Conservation (phyloP, 371 early-diverging fungal species). For the Mortierella sp. region DNA sequence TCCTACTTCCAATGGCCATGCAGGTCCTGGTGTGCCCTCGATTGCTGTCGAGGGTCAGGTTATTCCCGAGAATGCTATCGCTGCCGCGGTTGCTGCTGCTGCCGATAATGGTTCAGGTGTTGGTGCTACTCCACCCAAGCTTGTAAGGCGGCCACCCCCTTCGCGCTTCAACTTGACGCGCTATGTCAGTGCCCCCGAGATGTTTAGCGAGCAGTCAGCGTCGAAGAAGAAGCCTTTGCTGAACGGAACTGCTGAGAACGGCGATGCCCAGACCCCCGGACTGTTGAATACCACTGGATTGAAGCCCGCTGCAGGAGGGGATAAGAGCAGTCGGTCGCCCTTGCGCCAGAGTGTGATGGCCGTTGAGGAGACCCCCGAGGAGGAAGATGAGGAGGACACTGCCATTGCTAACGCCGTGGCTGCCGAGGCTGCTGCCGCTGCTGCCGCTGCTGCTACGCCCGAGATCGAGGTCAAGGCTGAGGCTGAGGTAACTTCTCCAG, state of each 20-base stretch:
- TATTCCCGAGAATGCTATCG: background rate
- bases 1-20: conserved; percentile 11
- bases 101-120: conserved; percentile 42
- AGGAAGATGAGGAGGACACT: conserved; percentile 31
- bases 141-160: conserved; percentile 34
- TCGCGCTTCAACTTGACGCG: conserved; percentile 33
- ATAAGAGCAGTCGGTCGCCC: conserved; percentile 43
- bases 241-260: conserved; percentile 10
- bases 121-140: conserved; percentile 31
- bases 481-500: background rate
- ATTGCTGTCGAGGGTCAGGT: conserved; percentile 34
- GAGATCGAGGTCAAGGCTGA: background rate
- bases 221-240: conserved; percentile 41
- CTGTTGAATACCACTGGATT: conserved; percentile 39
- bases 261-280: conserved; percentile 20
- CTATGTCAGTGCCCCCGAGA: conserved; percentile 54
- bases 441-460: background rate
- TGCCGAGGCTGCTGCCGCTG: background rate
- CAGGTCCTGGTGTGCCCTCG: conserved; percentile 22
- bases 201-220: conserved; percentile 38
- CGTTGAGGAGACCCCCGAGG: conserved; percentile 26
- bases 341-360: conserved; percentile 30
- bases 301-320: conserved; percentile 45
- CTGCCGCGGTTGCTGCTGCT: background rate
- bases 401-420: background rate